These are phyloP conservation scores for Xerocomus brunneocitrinus DNA, from an alignment of 768 basidiomycete species.

Conservation along the genomic window DNA sequence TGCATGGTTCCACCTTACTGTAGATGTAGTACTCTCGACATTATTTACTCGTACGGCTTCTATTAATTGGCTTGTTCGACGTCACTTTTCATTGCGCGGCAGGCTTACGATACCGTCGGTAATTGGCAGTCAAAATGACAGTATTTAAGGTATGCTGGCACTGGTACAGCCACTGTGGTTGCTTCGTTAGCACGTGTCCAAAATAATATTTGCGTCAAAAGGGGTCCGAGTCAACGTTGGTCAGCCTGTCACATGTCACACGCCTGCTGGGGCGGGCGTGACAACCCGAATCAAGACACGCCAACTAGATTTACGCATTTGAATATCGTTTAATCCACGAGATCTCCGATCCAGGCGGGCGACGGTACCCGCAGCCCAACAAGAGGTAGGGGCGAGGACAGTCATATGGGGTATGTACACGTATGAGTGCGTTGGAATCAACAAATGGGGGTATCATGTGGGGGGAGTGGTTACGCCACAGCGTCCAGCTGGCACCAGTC, in stretches of 20 bases:
- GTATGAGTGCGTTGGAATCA: conserved; percentile 19
- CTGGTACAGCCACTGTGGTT: conserved; percentile 25
- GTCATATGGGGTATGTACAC: conserved; percentile 19
- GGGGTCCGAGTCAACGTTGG: conserved; percentile 14
- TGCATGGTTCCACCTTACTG: conserved; percentile 27
- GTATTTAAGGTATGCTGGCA: conserved; percentile 27
- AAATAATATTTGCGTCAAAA: conserved; percentile 5
- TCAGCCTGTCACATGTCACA: conserved; percentile 4
- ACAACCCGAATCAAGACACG: conserved; percentile 8
- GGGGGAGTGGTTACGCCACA: conserved; percentile 12
- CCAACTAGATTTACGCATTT: conserved; percentile 20
- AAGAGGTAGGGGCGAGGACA: conserved; percentile 3
- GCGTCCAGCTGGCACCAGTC: conserved; percentile 59
- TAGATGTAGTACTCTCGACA: conserved; percentile 32
- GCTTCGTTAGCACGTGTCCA: conserved; percentile 19
- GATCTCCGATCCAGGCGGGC: conserved; percentile 21
- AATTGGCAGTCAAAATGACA: conserved; percentile 20
- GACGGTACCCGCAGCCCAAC: conserved; percentile 21
- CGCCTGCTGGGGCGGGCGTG: neutral
- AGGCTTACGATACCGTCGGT: conserved; percentile 24
- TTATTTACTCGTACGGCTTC: conserved; percentile 31
- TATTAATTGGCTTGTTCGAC: conserved; percentile 23
- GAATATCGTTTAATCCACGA: conserved; percentile 19
- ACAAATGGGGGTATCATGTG: conserved; percentile 25
- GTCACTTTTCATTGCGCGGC: conserved; percentile 14